Evolutionary conservation across 2,329 filamentous ascomycete species (phyloP), one percentile per base, ranked within the genome.

Genomic region (Aspergillus brunneoviolaceus): DNA sequence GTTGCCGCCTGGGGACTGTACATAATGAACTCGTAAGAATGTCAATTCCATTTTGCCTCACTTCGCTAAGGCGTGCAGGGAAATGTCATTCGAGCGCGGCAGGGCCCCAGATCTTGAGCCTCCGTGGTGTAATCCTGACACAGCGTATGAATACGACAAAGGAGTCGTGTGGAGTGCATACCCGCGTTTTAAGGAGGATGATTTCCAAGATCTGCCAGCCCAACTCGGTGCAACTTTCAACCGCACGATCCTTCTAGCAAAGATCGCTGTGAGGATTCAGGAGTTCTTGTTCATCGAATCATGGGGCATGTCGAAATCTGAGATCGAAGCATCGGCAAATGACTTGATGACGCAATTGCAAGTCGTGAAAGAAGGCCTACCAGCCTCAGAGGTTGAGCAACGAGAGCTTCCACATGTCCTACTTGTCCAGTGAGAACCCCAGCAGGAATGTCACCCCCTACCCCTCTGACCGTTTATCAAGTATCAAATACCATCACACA

Each of bases 1-100:
- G 64, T 65, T 21, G 72, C 72, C 27, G 68, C 72, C 16, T 75
- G 71, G 70, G 70, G 68, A 5, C 58, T 76, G 14, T 74, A 69
- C 21, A 68, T 68, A 31, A 45, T 74, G 58, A 74, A 72, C 51
- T 65, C 64, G 73, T 76, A 63, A 25, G 39, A 14, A 11, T 4
- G 31, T 2, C 27, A 23, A 33, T 11, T 19, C n/a, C 16, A 16
- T 14, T 51, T 14, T 21, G 7, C 14, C 49, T n/a, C 23, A 27
- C 21, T 49, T 66, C 51, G 67, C 58, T 51, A n/a, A 58, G 16
- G 21, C 11, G 7, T 31, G 39, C 51, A 74, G 73, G 42, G 67
- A 72, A 60, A 67, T 72, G 50, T 71, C 72, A 6, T 64, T 71
- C 59, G 69, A 69, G 53, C 60, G 64, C 42, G 62, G 62, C 11